A percentile compares a stretch with the other conserved stretches of the same genome.
Conservation (phyloP, 1,284 basidiomycete genomes). For the Cutaneotrichosporon dermatis region DNA sequence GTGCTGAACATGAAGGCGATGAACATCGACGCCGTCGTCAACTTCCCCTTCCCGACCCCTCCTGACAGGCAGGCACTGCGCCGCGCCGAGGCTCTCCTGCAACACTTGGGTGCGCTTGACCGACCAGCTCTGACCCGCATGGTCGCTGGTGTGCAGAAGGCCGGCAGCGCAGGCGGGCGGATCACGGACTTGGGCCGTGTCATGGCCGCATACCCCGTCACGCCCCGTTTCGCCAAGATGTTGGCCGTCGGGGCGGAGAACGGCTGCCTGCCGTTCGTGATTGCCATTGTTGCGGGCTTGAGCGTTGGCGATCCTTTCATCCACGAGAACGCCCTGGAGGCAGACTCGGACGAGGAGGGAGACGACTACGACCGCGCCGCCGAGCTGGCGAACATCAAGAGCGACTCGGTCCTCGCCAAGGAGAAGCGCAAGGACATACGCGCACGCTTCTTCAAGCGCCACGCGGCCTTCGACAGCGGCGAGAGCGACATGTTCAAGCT, state of each 20-base stretch:
- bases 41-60: slow-evolving; percentile 97
- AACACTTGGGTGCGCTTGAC: slow-evolving; percentile 76
- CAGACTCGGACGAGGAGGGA: slow-evolving; percentile 51
- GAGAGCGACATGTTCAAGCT: slow-evolving; percentile 84
- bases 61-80: slow-evolving; percentile 75
- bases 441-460: slow-evolving; percentile 72
- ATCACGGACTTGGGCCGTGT: slow-evolving; percentile 84
- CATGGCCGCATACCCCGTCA: slow-evolving; percentile 91
- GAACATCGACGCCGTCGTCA: slow-evolving; percentile 93
- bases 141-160: slow-evolving; percentile 40
- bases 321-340: slow-evolving; percentile 64
- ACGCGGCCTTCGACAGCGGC: slow-evolving; percentile 71
- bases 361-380: slow-evolving; percentile 49
- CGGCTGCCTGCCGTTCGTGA: slow-evolving; percentile 84
- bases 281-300: slow-evolving; percentile 84
- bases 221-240: slow-evolving; percentile 92
- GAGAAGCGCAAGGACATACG: slow-evolving; percentile 63
- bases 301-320: slow-evolving; percentile 96
- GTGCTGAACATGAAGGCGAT: slow-evolving; percentile 99
- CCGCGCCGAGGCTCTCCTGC: slow-evolving; percentile 77
- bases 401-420: slow-evolving; percentile 60
- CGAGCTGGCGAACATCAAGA: slow-evolving; percentile 57
- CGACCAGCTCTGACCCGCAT: slow-evolving; percentile 47
- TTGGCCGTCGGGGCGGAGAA: slow-evolving; percentile 87
- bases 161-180: slow-evolving; percentile 54